phyloP scores from a whole-genome alignment of 805 yeast genomes.

The Teunomyces pallodes region DNA sequence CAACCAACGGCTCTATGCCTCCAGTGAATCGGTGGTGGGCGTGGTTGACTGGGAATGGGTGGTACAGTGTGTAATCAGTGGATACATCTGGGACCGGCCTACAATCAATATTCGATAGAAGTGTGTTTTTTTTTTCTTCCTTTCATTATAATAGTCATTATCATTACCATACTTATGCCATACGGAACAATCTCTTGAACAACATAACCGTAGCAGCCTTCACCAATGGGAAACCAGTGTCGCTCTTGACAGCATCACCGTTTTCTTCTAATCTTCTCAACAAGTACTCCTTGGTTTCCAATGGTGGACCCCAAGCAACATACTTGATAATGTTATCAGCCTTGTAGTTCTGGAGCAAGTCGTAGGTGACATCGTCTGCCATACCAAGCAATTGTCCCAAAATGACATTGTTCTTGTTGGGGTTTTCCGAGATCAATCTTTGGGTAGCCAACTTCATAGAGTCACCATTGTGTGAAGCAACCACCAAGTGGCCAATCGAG shows the following conservation, averaged over 20 bases:
- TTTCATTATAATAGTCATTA: conserved; percentile 2
- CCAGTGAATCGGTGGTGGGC: conserved; percentile 12
- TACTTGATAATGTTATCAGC: conserved; percentile 83
- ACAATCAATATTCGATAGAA: conserved; percentile 6
- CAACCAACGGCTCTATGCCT: conserved; percentile 1
- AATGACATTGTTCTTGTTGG: conserved; percentile 59
- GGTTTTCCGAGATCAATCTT: conserved; percentile 34
- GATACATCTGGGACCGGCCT: conserved; percentile 28
- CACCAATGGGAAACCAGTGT: conserved; percentile 74
- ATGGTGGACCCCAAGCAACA: conserved; percentile 97
- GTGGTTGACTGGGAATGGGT: conserved; percentile 65
- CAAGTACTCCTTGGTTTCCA: conserved; percentile 87
- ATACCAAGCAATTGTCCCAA: conserved; percentile 91
- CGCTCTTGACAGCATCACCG: conserved; percentile 88
- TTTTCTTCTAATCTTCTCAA: conserved; percentile 91
- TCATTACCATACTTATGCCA: conserved; percentile 6
- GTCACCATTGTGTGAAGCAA: conserved; percentile 84
- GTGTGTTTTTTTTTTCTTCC: too few species aligned
- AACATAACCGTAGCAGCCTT: conserved; percentile 44
- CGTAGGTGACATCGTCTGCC: conserved; percentile 87
- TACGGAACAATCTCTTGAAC: conserved; percentile 22
- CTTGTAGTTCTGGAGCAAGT: conserved; percentile 61
- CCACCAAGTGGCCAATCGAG: conserved; percentile 73
- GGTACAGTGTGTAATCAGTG: conserved; percentile 56
- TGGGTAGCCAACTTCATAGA: conserved; percentile 75